Conservation (phyloP, 441 rosid species). For the Melastoma candidum region DNA sequence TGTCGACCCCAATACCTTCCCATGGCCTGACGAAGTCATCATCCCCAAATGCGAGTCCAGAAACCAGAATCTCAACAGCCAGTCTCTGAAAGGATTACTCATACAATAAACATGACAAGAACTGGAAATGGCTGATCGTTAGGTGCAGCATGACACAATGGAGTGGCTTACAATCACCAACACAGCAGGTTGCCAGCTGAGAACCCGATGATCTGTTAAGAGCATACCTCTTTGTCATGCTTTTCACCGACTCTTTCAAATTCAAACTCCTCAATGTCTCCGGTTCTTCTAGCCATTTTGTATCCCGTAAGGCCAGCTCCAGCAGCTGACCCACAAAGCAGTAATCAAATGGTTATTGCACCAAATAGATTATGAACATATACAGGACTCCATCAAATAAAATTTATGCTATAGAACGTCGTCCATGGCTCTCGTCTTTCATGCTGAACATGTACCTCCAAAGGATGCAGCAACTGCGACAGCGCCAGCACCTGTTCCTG, state of each 20-base stretch:
- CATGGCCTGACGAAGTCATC: constrained; percentile 81
- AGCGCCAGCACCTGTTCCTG: constrained; percentile 94
- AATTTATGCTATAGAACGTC: no score
- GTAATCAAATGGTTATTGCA: background rate
- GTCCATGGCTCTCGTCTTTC: no score
- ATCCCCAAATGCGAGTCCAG: constrained; percentile 62
- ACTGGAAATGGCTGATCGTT: background rate
- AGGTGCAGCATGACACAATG: background rate
- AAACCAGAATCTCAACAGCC: constrained; percentile 71
- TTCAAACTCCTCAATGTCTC: constrained; percentile 81
- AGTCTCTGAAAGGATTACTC: constrained; percentile 43
- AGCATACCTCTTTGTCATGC: constrained; percentile 83
- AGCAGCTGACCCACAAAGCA: constrained; percentile 50
- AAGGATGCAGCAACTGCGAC: constrained; percentile 96
- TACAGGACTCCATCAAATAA: no score
- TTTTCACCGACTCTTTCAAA: constrained; percentile 69
- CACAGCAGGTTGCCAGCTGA: no score
- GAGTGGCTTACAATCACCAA: background rate
- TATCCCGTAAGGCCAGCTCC: constrained; percentile 97
- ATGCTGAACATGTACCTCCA: constrained; percentile 49
- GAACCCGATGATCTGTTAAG: background rate
- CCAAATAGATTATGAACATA: background rate
- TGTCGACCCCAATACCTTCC: constrained; percentile 61
- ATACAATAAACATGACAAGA: background rate
- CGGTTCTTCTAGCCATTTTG: constrained; percentile 91